Base-by-base conservation (phyloP, 2,329 filamentous ascomycete species). In the Claviceps arundinis region DNA sequence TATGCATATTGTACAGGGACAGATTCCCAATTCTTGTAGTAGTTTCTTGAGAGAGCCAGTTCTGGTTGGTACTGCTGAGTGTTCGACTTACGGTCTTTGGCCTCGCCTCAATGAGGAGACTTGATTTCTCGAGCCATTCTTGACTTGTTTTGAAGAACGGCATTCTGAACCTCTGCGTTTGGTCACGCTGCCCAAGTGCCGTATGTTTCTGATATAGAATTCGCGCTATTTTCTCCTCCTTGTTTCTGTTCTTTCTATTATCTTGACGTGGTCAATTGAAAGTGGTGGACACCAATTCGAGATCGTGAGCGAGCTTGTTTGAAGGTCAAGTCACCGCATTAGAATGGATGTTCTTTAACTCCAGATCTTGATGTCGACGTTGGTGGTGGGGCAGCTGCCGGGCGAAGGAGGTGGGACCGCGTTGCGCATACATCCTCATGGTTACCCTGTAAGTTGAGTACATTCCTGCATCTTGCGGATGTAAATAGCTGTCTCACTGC, bases 81-180 rank as follows among this genome's bases (percentile, higher is more conserved):
- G 2, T 45, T 72, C 80, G 17, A 38, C 53, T 57, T 80, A 95
- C 91, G 42, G 87, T 89, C 37, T 80, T 80, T 4, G 93, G 93
- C 47, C 88, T 83, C 52, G 93, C 91, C 70, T 93, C 81, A 51
- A 98, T 75, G 53, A 98, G 82, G 55, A 90, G 81, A 17, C 82
- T 75, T 14, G 91, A 95, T 69, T 96, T 86, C 61, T 85, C 82
- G 59, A 96, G 86, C 86, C 89, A 98, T 72, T 90, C 85, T 70
- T 95, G 84, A 68, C 87, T 87, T 53, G 87, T 89, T 50, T 78
- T 73, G 65, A 95, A 82, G 66, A 94, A 82, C 66, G 86, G 84
- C 90, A 95, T 95, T 14, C 34, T 24, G 13, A 17, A 8, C 22
- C 19, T 9, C 46, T 34, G 17, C 8, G 17, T 47, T 17, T 24